These are phyloP conservation scores for Lactarius hengduanensis DNA, from an alignment of 768 basidiomycete species.

Conservation along the genomic window DNA sequence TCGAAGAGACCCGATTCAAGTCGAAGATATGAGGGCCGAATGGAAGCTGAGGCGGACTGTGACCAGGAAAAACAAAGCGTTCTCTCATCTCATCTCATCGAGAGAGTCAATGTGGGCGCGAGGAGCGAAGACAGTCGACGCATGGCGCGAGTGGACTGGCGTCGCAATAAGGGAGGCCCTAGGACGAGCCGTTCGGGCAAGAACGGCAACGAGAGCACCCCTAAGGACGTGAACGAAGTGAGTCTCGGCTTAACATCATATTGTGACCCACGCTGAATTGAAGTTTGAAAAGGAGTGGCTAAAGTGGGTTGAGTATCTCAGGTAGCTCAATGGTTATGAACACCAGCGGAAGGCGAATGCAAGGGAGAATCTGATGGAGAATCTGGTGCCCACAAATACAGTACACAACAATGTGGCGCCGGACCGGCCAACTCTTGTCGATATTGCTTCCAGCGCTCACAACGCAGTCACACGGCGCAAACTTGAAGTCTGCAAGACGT, in stretches of 20 bases:
- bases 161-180: not conserved
- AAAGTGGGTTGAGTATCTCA: slow-evolving; percentile 28
- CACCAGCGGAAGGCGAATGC: slow-evolving; percentile 20
- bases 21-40: not conserved
- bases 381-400: too few relatives aligned
- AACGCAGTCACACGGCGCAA: too few relatives aligned
- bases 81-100: not conserved
- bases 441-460: too few relatives aligned
- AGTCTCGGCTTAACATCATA: not conserved
- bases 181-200: slow-evolving; percentile 14
- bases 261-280: not conserved
- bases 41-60: slow-evolving; percentile 8
- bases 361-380: too few relatives aligned
- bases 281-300: slow-evolving; percentile 10
- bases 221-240: slow-evolving; percentile 28
- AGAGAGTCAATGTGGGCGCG: not conserved
- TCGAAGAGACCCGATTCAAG: too few relatives aligned
- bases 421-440: too few relatives aligned
- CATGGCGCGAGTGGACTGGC: not conserved
- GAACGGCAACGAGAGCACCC: slow-evolving; percentile 28
- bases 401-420: slow-evolving; percentile 8
- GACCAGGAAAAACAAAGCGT: slow-evolving; percentile 1
- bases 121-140: too few relatives aligned
- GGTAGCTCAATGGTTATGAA: slow-evolving; percentile 15
- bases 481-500: too few relatives aligned